Percentiles rank a stretch among this genome's conserved stretches.
These are phyloP conservation scores for Magnolia sinica DNA, from an alignment of 164 flowering plant species.

Conservation along the genomic window DNA sequence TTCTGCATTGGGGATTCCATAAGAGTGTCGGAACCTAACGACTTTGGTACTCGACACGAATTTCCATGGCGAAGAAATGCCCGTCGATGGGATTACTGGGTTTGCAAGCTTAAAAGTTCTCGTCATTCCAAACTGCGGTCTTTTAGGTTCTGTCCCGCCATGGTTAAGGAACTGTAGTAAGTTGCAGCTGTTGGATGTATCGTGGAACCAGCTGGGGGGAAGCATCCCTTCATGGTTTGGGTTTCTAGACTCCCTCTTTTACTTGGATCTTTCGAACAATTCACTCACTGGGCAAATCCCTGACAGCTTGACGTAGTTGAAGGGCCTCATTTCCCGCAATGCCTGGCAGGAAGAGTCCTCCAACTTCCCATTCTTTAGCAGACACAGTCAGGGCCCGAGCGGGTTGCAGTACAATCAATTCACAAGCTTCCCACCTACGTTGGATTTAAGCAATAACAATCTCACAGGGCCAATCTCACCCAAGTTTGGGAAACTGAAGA, in stretches of 20 bases:
- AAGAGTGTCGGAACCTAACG: slow-evolving; percentile 22
- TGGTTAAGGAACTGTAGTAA: slow-evolving; percentile 1
- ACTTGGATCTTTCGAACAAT: background rate
- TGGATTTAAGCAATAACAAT: slow-evolving; percentile 8
- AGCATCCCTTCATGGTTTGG: background rate
- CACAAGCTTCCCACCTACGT: slow-evolving; percentile 6
- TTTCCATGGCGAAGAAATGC: slow-evolving; percentile 10
- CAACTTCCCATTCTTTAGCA: slow-evolving; percentile 60
- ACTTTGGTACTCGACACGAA: slow-evolving; percentile 17
- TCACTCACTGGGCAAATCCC: background rate
- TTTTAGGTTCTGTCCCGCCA: slow-evolving; percentile 2
- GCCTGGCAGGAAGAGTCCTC: slow-evolving; percentile 21
- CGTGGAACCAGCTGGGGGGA: background rate
- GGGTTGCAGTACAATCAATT: slow-evolving; percentile 11
- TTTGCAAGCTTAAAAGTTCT: background rate
- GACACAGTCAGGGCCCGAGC: slow-evolving; percentile 16
- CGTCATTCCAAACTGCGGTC: background rate
- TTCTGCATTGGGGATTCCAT: slow-evolving; percentile 16
- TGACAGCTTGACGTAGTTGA: slow-evolving; percentile 40
- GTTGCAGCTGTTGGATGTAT: slow-evolving; percentile 4
- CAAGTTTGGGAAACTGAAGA: slow-evolving; percentile 19
- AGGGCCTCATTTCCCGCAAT: slow-evolving; percentile 14
- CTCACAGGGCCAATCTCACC: slow-evolving; percentile 15
- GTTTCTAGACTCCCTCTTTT: background rate
- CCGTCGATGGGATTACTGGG: background rate